Base-by-base conservation (phyloP, 2,329 filamentous ascomycete species). In the Alternaria triticina region DNA sequence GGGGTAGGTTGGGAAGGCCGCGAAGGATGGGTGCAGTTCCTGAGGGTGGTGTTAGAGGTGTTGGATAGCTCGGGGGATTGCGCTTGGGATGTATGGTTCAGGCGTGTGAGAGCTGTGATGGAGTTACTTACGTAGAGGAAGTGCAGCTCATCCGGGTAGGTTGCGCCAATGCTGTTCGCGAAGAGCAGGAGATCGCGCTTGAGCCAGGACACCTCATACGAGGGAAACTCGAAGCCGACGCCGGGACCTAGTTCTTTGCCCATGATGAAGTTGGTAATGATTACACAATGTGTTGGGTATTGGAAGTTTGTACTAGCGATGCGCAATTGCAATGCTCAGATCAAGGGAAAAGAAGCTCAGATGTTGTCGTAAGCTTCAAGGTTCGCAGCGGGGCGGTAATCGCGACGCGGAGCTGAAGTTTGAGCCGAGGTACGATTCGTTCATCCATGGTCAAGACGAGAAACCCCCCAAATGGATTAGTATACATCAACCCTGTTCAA, bases 101-200 rank as follows among this genome's bases (percentile, higher is more conserved):
- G 49, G 11, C 4, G 49, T 13, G 6, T 36, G 3, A n/a, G 7
- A n/a, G 5, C 25, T 23, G 27, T 25, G 17, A 8, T 6, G 4
- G 22, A 36, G 11, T n/a, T 40, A 76, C 87, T 64, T 85, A 96
- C 93, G 74, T 94, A 97, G 82, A 97, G 89, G 78, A 95, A 97
- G 78, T 97, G 93, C 75, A 97, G 88, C 85, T 97, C 94, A 72
- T 97, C 90, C n/a, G 87, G 86, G 40, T 77, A 76, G 12, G 88
- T 95, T 77, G 87, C 90, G 60, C 94, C 94, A 79, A 97, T 95
- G 82, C 91, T 95, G 81, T 91, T 91, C 72, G 94, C 94, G 80
- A 97, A 97, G 65, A 98, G 89, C 65, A 97, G 86, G 36, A 90
- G 88, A 84, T 97, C 94, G 70, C 94, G 89, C 87, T 94, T 94